A percentile compares a stretch with the other conserved stretches of the same genome.
These are phyloP conservation scores for Kwoniella sp. DNA, from an alignment of 768 basidiomycete genomes.

Conservation along the genomic window DNA sequence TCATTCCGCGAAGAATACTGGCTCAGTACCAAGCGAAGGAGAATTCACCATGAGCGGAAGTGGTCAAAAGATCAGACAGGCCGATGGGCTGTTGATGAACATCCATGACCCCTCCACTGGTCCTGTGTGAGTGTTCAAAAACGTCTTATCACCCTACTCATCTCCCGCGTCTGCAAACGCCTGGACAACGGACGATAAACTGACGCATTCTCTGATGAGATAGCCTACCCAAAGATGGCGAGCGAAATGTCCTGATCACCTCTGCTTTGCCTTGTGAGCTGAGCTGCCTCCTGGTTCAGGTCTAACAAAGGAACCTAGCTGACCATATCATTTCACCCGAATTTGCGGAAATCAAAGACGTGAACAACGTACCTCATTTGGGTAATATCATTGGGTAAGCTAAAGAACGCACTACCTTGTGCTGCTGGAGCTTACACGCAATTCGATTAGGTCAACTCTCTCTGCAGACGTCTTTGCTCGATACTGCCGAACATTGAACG, in stretches of 20 bases:
- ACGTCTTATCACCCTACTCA: no score
- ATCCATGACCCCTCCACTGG: slow-evolving; percentile 59
- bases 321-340: not conserved
- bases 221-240: slow-evolving; percentile 78
- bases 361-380: slow-evolving; percentile 93
- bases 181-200: slow-evolving; percentile 11
- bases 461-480: slow-evolving; percentile 97
- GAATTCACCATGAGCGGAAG: slow-evolving; percentile 38
- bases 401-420: not conserved
- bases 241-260: slow-evolving; percentile 85
- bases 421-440: slow-evolving; percentile 62
- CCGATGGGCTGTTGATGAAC: slow-evolving; percentile 59
- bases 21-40: no score
- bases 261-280: slow-evolving; percentile 75
- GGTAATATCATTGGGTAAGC: slow-evolving; percentile 61
- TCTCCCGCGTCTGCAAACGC: not conserved
- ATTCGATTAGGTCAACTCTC: slow-evolving; percentile 83
- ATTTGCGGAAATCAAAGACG: slow-evolving; percentile 35
- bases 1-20: no score
- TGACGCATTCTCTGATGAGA: no score
- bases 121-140: slow-evolving; percentile 59
- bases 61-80: slow-evolving; percentile 58
- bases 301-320: not conserved
- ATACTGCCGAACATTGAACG: slow-evolving; percentile 76
- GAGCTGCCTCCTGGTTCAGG: slow-evolving; percentile 13